These are phyloP conservation scores for Acacia melanoxylon DNA, from an alignment of 306 rosid genomes.

Conservation along the genomic window DNA sequence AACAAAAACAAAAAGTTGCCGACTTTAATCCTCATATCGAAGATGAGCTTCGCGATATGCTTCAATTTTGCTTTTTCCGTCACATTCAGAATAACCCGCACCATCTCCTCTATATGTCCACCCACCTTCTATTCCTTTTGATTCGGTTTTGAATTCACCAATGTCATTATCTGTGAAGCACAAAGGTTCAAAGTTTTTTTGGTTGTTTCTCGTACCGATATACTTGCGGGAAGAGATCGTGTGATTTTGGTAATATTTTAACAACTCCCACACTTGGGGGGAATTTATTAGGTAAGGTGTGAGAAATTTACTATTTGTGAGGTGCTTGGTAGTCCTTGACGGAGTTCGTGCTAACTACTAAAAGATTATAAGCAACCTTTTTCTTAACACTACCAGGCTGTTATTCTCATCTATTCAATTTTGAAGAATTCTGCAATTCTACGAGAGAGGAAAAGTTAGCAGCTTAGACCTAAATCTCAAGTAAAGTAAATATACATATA, in stretches of 20 bases:
- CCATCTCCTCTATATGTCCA: background rate
- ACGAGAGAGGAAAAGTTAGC: slow-evolving; percentile 13
- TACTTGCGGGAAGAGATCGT: slow-evolving; percentile 45
- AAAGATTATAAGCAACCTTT: background rate
- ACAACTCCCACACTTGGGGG: too few species aligned
- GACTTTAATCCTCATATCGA: background rate
- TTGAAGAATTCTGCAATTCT: slow-evolving; percentile 15
- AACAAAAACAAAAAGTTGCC: background rate
- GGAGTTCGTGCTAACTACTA: background rate
- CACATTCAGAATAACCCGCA: background rate
- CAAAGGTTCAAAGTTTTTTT: background rate
- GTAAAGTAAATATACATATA: background rate
- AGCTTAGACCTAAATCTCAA: background rate
- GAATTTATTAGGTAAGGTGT: too few species aligned
- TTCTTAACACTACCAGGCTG: background rate
- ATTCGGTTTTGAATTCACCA: background rate
- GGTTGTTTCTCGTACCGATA: slow-evolving; percentile 50
- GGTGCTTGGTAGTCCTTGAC: background rate
- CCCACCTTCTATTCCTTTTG: slow-evolving; percentile 14
- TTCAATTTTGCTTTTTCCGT: background rate
- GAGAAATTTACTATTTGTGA: too few species aligned
- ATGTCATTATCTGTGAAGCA: slow-evolving; percentile 4
- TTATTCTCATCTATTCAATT: background rate
- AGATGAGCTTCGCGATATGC: background rate
- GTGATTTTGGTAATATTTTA: slow-evolving; percentile 34